Evolutionary conservation across 2,329 filamentous ascomycete genomes (phyloP).

Genomic region (Coniella vitis): DNA sequence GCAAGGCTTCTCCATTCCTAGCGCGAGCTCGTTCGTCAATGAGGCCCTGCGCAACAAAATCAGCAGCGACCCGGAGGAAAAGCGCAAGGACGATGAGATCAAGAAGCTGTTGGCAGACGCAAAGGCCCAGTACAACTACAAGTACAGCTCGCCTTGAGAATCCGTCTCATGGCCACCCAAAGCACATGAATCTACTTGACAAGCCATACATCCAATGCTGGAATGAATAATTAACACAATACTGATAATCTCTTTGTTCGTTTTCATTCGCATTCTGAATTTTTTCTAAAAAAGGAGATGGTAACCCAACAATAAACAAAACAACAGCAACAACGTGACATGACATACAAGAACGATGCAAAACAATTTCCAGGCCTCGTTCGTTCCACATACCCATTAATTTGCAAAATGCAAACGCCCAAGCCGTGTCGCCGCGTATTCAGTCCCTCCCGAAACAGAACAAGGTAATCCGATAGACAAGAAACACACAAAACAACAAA

Average conservation of each 20-base stretch:
- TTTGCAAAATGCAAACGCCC: conserved; percentile 10
- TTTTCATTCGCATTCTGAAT: no score
- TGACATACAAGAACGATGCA: conserved; percentile 4
- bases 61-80: conserved; percentile 37
- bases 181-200: no score
- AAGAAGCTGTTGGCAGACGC: conserved; percentile 30
- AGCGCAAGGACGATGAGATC: conserved; percentile 34
- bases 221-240: no score
- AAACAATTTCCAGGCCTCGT: conserved; percentile 10
- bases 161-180: no score
- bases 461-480: not conserved
- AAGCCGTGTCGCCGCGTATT: conserved; percentile 6
- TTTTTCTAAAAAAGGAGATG: no score
- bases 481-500: conserved; percentile 3
- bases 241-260: no score
- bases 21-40: conserved; percentile 33
- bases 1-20: conserved; percentile 57
- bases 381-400: conserved; percentile 7
- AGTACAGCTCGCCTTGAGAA: conserved; percentile 35
- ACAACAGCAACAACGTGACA: not conserved
- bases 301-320: no score
- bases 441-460: conserved; percentile 6
- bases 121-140: conserved; percentile 42
- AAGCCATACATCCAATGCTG: no score
- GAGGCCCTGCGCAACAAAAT: conserved; percentile 31